These are phyloP conservation scores for Microbotryum scabiosae DNA, from an alignment of 1,284 basidiomycete genomes.

Conservation along the genomic window DNA sequence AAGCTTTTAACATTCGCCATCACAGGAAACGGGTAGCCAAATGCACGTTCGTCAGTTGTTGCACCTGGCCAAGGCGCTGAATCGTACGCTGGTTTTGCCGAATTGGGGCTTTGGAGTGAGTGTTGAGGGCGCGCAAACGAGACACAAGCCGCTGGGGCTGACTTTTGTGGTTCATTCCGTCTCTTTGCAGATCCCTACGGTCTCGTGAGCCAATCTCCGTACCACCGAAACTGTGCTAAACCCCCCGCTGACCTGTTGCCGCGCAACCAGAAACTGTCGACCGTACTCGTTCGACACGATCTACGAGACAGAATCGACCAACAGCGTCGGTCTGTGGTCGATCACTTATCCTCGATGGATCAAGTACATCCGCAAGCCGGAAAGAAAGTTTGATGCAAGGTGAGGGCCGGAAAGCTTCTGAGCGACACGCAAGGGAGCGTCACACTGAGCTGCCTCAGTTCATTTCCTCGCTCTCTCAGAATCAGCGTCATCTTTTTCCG, in stretches of 20 bases:
- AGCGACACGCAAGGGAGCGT: background rate
- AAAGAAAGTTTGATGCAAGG: background rate
- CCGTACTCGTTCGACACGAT: slow-evolving; percentile 5
- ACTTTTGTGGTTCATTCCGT: background rate
- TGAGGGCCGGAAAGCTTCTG: background rate
- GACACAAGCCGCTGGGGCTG: background rate
- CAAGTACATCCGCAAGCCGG: background rate
- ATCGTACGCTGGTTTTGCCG: slow-evolving; percentile 1
- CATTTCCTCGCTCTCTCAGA: background rate
- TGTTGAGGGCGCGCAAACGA: background rate
- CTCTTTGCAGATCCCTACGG: slow-evolving; percentile 2
- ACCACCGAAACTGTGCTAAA: no score
- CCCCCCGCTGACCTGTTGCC: no score
- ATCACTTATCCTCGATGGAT: slow-evolving; percentile 1
- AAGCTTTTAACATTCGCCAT: no score
- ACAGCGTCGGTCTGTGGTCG: slow-evolving; percentile 8
- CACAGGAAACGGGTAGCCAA: slow-evolving; percentile 1
- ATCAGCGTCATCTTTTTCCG: slow-evolving; percentile 10
- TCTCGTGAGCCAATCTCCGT: no score
- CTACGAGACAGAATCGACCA: slow-evolving; percentile 11
- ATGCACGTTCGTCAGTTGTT: slow-evolving; percentile 2
- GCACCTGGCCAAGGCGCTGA: background rate
- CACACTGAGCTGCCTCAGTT: background rate
- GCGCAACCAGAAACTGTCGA: slow-evolving; percentile 2
- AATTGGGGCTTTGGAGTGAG: slow-evolving; percentile 10